These are phyloP conservation scores for Phialocephala sp. DNA, from an alignment of 2,329 filamentous ascomycete genomes.

Conservation along the genomic window DNA sequence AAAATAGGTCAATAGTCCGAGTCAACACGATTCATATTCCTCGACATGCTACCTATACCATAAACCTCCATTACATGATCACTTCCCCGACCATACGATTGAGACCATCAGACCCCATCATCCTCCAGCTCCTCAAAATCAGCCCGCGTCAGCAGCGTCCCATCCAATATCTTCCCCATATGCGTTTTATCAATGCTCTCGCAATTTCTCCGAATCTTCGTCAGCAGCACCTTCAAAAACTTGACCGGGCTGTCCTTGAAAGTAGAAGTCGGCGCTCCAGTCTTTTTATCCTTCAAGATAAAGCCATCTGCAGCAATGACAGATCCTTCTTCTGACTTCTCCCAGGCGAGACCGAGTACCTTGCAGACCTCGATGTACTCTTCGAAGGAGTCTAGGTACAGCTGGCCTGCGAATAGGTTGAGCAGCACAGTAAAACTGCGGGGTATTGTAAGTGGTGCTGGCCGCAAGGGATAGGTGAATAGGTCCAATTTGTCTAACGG, in stretches of 20 bases:
- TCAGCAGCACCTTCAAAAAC: conserved; percentile 48
- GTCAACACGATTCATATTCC: too few species aligned
- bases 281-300: conserved; percentile 29
- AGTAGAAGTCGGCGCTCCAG: conserved; percentile 36
- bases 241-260: conserved; percentile 48
- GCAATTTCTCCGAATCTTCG: conserved; percentile 43
- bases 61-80: too few species aligned
- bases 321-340: conserved; percentile 16
- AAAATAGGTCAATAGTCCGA: too few species aligned
- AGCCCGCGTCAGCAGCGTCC: conserved; percentile 37
- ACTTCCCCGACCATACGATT: too few species aligned
- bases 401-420: conserved; percentile 71
- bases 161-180: conserved; percentile 49
- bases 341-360: conserved; percentile 55
- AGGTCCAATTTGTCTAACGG: conserved; percentile 54
- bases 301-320: conserved; percentile 45
- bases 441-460: conserved; percentile 29
- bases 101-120: background rate
- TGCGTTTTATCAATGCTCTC: conserved; percentile 51
- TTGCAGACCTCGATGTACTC: conserved; percentile 57
- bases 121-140: conserved; percentile 18
- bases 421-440: conserved; percentile 50
- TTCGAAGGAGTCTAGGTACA: conserved; percentile 61
- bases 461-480: conserved; percentile 46
- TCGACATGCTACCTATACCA: conserved; percentile 24